phyloP scores from a whole-genome alignment of 1,139 yeast genomes.

The Pichia sp. region DNA sequence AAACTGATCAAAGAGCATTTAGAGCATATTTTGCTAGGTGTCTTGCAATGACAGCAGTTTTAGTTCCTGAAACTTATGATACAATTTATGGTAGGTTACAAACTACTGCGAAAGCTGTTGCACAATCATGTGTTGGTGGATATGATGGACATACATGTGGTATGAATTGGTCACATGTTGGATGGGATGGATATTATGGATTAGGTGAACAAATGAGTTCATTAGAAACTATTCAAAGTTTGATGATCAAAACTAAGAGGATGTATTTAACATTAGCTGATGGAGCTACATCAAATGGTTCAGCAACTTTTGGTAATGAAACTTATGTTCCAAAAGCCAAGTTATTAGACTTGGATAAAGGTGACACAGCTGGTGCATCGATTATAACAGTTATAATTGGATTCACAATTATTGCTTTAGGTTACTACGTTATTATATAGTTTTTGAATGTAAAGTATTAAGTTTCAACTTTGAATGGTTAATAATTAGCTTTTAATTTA shows the following conservation, averaged over 20 bases:
- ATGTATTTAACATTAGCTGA: constrained; percentile 50
- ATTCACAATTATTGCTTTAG: constrained; percentile 53
- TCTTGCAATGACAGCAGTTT: constrained; percentile 63
- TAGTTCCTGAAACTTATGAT: constrained; percentile 58
- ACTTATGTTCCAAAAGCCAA: constrained; percentile 20
- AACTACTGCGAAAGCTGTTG: constrained; percentile 72
- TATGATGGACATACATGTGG: constrained; percentile 88
- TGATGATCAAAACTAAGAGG: constrained; percentile 45
- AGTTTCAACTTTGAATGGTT: not conserved
- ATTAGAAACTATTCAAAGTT: constrained; percentile 64
- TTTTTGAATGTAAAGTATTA: not conserved
- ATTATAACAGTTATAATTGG: constrained; percentile 73
- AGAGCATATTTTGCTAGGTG: constrained; percentile 75
- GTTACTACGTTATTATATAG: constrained; percentile 23
- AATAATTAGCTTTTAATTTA: not conserved
- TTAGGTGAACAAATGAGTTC: constrained; percentile 93
- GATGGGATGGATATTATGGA: constrained; percentile 84
- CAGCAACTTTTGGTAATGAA: constrained; percentile 52
- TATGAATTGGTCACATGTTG: constrained; percentile 57
- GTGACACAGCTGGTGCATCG: constrained; percentile 86
- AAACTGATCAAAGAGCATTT: constrained; percentile 86
- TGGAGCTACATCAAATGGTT: constrained; percentile 58
- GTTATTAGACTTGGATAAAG: constrained; percentile 42
- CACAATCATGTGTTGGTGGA: constrained; percentile 80
- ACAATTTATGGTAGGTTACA: constrained; percentile 46